These are phyloP conservation scores for Suaeda aralocaspica DNA, from an alignment of 148 eudicot species.

Conservation along the genomic window DNA sequence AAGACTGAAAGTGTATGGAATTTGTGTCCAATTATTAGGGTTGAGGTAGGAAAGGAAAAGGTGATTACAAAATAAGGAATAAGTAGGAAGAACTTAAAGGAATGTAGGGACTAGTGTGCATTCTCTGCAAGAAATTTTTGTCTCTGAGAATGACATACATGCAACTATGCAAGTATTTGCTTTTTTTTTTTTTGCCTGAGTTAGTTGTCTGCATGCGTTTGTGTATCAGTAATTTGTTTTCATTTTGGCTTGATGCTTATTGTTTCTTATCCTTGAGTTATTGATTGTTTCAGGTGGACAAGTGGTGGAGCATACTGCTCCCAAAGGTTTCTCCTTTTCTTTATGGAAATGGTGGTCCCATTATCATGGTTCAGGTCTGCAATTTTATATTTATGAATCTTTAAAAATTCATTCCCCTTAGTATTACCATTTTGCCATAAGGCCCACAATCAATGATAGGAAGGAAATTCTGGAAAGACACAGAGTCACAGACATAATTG, in stretches of 20 bases:
- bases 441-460: not conserved
- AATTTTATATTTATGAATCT: not conserved
- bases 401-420: not conserved
- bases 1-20: no score
- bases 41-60: no score
- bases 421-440: not conserved
- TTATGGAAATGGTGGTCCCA: constrained; percentile 82
- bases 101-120: not conserved
- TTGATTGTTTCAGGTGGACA: constrained; percentile 56
- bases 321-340: constrained; percentile 74
- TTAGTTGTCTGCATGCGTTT: not conserved
- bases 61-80: no score
- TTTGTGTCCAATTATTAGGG: no score
- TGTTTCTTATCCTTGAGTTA: not conserved
- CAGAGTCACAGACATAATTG: not conserved
- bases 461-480: not conserved
- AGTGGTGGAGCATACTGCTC: constrained; percentile 79
- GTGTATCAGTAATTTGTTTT: constrained; percentile 1
- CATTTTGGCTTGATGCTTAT: not conserved
- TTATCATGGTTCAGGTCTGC: constrained; percentile 88
- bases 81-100: no score
- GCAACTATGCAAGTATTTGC: not conserved
- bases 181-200: not conserved
- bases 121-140: not conserved
- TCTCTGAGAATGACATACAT: not conserved